A percentile compares a stretch with the other conserved stretches of the same genome.
These are phyloP conservation scores for Croton laevigatus DNA, from an alignment of 441 rosid genomes.

Conservation along the genomic window DNA sequence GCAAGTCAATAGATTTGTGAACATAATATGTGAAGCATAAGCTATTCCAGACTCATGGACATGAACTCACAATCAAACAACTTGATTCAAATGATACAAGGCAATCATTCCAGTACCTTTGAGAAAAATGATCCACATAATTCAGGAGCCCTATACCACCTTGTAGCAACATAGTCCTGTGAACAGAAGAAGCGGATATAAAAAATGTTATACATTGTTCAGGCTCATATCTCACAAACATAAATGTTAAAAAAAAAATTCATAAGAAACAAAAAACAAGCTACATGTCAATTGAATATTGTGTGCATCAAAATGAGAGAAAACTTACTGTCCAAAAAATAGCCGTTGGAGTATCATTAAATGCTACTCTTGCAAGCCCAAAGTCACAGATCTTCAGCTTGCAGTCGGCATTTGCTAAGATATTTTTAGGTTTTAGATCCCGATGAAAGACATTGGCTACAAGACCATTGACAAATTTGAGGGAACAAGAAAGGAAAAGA, in stretches of 20 bases:
- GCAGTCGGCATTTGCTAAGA: slow-evolving; percentile 94
- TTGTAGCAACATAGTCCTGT: slow-evolving; percentile 93
- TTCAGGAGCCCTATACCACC: slow-evolving; percentile 98
- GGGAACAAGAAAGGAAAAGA: not conserved
- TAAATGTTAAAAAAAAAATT: not conserved
- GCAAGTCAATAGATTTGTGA: not conserved
- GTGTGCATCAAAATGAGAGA: not conserved
- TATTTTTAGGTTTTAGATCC: slow-evolving; percentile 89
- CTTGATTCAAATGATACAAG: slow-evolving; percentile 27
- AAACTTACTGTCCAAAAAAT: slow-evolving; percentile 91
- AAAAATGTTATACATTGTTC: not conserved
- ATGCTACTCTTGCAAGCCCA: slow-evolving; percentile 96
- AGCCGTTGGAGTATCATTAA: slow-evolving; percentile 90
- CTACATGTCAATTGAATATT: not conserved
- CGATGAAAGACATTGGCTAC: slow-evolving; percentile 95
- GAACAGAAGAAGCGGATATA: slow-evolving; percentile 17
- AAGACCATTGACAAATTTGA: slow-evolving; percentile 9
- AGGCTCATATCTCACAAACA: not conserved
- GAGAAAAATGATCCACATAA: slow-evolving; percentile 95
- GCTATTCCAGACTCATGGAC: not conserved
- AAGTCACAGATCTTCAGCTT: slow-evolving; percentile 96
- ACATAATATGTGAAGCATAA: not conserved
- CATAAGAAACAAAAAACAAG: not conserved
- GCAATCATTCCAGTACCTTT: slow-evolving; percentile 46
- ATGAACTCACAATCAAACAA: slow-evolving; percentile 3